phyloP scores from a whole-genome alignment of 768 basidiomycete genomes.

The Xanthoconium stramineum region DNA sequence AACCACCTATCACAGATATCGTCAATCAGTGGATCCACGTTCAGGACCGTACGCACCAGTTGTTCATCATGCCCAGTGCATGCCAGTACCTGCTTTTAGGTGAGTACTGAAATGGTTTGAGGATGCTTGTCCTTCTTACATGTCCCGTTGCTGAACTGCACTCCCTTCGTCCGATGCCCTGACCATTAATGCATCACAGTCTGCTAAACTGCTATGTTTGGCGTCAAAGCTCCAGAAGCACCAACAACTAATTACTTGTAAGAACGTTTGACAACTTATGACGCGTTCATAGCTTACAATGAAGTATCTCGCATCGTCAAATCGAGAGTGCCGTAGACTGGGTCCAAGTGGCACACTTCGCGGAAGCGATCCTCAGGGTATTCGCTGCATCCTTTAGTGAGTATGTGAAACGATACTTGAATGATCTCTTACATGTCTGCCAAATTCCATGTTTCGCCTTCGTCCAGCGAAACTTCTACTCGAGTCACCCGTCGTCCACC shows the following conservation, averaged over 20 bases:
- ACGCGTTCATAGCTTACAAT: slow-evolving; percentile 33
- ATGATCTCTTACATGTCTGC: slow-evolving; percentile 33
- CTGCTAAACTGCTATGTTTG: slow-evolving; percentile 31
- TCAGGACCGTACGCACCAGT: slow-evolving; percentile 22
- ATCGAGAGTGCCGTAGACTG: slow-evolving; percentile 49
- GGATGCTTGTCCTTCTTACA: slow-evolving; percentile 32
- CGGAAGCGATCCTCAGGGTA: slow-evolving; percentile 55
- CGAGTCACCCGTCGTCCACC: slow-evolving; percentile 56
- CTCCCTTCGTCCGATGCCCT: slow-evolving; percentile 55
- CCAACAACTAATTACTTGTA: slow-evolving; percentile 43
- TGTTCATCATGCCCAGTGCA: slow-evolving; percentile 62
- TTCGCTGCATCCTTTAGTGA: slow-evolving; percentile 18
- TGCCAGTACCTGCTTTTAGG: slow-evolving; percentile 39
- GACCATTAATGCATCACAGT: slow-evolving; percentile 41
- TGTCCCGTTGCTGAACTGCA: slow-evolving; percentile 48
- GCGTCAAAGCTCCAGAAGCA: slow-evolving; percentile 52
- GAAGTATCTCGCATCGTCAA: slow-evolving; percentile 46
- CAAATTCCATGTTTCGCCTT: slow-evolving; percentile 48
- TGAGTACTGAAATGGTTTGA: slow-evolving; percentile 2
- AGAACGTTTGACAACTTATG: neutral
- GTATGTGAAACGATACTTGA: neutral
- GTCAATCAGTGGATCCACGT: neutral
- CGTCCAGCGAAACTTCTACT: slow-evolving; percentile 56
- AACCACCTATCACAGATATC: slow-evolving; percentile 46
- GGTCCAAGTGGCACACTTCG: slow-evolving; percentile 31